Conservation (phyloP, 176 grass and related monocot genomes). For the Carex pumila region DNA sequence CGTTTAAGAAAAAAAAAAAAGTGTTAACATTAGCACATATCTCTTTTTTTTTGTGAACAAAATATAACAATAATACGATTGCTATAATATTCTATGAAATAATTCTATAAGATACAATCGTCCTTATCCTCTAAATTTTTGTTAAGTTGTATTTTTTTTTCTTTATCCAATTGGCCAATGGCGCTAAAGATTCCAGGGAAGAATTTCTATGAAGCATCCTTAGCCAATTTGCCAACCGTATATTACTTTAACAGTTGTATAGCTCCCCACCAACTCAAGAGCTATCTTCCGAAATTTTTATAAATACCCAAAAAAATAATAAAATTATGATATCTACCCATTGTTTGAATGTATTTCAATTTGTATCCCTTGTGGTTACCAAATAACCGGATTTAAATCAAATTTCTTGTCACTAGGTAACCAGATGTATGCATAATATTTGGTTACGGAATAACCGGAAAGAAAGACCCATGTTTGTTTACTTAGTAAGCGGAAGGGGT, state of each 20-base stretch:
- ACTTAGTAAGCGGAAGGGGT: too few relatives aligned
- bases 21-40: neutral
- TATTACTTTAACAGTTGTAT: neutral
- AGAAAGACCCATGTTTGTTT: too few relatives aligned
- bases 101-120: neutral
- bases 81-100: neutral
- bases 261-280: neutral
- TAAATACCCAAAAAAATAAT: too few relatives aligned
- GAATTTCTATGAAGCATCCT: slow-evolving; percentile 9
- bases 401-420: too few relatives aligned
- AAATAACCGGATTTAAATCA: too few relatives aligned
- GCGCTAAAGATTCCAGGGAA: neutral
- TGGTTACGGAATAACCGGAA: too few relatives aligned
- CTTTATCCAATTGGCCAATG: neutral
- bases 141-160: neutral
- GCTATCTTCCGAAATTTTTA: neutral
- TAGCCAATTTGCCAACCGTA: slow-evolving; percentile 4
- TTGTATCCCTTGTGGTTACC: too few relatives aligned
- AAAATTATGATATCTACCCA: too few relatives aligned
- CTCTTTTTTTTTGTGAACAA: neutral
- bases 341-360: too few relatives aligned
- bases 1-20: neutral
- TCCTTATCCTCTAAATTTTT: slow-evolving; percentile 1
- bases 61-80: neutral
- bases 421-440: too few relatives aligned